phyloP scores from a whole-genome alignment of 805 yeast genomes.

The Barnettozyma sucrosica region DNA sequence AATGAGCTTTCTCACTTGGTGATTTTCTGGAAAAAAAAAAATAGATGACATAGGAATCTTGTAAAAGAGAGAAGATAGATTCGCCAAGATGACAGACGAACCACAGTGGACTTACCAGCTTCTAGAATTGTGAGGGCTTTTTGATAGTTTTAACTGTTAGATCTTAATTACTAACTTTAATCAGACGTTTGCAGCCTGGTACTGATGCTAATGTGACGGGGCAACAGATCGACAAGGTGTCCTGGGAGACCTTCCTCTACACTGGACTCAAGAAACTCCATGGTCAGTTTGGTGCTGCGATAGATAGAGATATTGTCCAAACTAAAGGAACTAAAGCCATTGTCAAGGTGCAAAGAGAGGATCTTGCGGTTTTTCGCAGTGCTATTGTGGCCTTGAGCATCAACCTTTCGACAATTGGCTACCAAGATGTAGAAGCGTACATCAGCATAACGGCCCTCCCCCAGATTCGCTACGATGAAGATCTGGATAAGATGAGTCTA shows the following conservation, averaged over 20 bases:
- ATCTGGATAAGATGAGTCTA: not conserved
- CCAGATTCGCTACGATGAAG: not conserved
- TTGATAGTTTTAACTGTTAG: not conserved
- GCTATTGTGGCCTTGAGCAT: slow-evolving; percentile 30
- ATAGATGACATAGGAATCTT: not conserved
- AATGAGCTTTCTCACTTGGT: no score
- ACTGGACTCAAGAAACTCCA: slow-evolving; percentile 32
- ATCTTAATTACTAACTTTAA: not conserved
- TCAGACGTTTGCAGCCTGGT: slow-evolving; percentile 4
- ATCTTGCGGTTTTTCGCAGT: slow-evolving; percentile 25
- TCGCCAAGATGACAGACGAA: slow-evolving; percentile 4
- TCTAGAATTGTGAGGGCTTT: slow-evolving; percentile 8
- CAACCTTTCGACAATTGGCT: slow-evolving; percentile 22
- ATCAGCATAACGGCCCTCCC: slow-evolving; percentile 8
- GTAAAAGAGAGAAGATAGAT: not conserved
- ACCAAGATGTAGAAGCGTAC: slow-evolving; percentile 23
- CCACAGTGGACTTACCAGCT: slow-evolving; percentile 5
- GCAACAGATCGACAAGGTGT: slow-evolving; percentile 26
- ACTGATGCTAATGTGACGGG: not conserved
- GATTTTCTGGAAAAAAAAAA: not conserved
- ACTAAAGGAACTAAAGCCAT: slow-evolving; percentile 22
- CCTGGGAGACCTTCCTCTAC: slow-evolving; percentile 35
- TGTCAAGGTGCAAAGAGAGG: slow-evolving; percentile 26
- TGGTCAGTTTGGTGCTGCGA: slow-evolving; percentile 37
- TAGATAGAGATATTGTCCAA: slow-evolving; percentile 29